These are phyloP conservation scores for Eucalyptus sideroxylon DNA, from an alignment of 345 rosid genomes.

Conservation along the genomic window DNA sequence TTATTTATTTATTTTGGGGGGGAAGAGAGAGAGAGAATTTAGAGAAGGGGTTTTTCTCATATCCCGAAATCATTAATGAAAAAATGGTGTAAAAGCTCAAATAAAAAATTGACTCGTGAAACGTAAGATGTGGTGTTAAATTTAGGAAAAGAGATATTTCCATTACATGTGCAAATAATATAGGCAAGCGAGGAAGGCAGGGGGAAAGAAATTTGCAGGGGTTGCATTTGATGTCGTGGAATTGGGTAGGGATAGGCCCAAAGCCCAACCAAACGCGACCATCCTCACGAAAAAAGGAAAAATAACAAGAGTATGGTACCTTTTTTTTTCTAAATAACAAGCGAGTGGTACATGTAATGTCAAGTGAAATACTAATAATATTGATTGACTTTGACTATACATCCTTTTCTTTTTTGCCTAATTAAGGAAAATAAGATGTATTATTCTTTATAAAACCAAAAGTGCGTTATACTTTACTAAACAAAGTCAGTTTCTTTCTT, in stretches of 20 bases:
- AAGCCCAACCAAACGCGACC: not conserved
- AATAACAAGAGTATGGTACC: not conserved
- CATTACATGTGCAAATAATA: not conserved
- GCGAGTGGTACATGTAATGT: too few species aligned
- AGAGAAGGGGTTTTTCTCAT: not conserved
- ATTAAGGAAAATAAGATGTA: not conserved
- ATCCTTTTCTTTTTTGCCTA: not conserved
- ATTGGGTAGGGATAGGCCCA: not conserved
- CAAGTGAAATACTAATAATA: not conserved
- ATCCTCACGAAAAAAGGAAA: not conserved
- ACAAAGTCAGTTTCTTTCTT: not conserved
- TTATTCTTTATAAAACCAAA: not conserved
- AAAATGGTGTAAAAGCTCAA: not conserved
- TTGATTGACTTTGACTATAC: not conserved
- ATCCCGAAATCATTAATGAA: not conserved
- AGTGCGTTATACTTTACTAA: not conserved
- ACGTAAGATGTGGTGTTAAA: not conserved
- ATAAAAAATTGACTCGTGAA: not conserved
- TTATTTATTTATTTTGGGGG: not conserved
- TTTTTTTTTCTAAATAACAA: not conserved
- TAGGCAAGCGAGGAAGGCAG: not conserved
- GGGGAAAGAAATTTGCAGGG: not conserved
- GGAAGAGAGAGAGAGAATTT: too few species aligned
- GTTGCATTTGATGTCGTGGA: not conserved
- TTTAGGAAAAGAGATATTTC: not conserved